Conservation (phyloP, 2,329 filamentous ascomycete species). For the Chaetomiaceae sp. region DNA sequence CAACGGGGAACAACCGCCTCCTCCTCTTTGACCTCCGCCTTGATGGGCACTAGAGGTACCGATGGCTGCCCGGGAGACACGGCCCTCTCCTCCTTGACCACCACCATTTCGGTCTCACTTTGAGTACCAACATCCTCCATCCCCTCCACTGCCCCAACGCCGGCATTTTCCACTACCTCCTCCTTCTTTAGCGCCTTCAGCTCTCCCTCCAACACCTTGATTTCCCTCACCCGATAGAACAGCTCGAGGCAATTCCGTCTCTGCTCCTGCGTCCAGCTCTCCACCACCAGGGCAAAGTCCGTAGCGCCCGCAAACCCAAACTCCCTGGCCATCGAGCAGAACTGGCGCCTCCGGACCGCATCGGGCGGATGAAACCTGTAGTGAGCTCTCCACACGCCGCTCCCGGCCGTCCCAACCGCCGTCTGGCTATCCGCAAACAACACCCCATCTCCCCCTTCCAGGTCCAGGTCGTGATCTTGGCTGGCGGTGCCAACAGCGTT, state of each 20-base stretch:
- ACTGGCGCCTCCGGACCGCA: conserved; percentile 72
- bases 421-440: conserved; percentile 54
- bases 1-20: background rate
- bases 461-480: conserved; percentile 4
- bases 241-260: conserved; percentile 70
- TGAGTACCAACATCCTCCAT: conserved; percentile 4
- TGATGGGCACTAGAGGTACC: background rate
- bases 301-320: conserved; percentile 72
- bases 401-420: background rate
- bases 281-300: conserved; percentile 85
- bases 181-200: conserved; percentile 25
- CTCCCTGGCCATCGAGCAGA: conserved; percentile 80
- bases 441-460: conserved; percentile 42
- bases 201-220: conserved; percentile 38
- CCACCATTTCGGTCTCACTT: too few species aligned
- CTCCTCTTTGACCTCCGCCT: background rate
- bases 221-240: conserved; percentile 70
- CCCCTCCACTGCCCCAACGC: background rate
- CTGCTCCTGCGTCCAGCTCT: conserved; percentile 83
- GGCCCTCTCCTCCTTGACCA: background rate
- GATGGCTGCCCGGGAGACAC: background rate
- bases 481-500: conserved; percentile 36
- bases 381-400: conserved; percentile 30
- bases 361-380: conserved; percentile 66
- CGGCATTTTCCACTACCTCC: conserved; percentile 14